These are phyloP conservation scores for Saprolegnia parasitica DNA, from an alignment of 352 stramenopile genomes.

Conservation along the genomic window DNA sequence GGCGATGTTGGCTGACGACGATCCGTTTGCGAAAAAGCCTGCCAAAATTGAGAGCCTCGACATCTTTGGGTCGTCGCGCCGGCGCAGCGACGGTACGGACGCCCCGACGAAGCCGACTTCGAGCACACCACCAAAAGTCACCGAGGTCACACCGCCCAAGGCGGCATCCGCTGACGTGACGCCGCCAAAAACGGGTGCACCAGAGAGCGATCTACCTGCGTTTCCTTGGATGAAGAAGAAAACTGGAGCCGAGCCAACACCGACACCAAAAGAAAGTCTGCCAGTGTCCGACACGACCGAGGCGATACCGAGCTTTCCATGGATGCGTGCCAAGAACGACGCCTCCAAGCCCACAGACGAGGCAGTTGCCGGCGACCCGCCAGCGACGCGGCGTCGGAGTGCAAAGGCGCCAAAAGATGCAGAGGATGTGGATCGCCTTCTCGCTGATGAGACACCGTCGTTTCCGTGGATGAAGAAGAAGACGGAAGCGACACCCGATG, in stretches of 20 bases:
- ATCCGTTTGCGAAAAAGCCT: constrained; percentile 10
- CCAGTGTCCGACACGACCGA: not conserved
- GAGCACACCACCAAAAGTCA: not conserved
- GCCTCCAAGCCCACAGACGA: not conserved
- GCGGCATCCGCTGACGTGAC: not conserved
- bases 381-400: too few relatives aligned
- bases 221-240: constrained; percentile 26
- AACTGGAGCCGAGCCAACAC: not conserved
- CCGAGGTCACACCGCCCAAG: not conserved
- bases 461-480: constrained; percentile 26
- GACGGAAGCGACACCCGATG: not conserved
- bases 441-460: not conserved
- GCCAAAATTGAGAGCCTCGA: constrained; percentile 16
- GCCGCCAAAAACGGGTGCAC: not conserved
- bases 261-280: not conserved
- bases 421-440: not conserved
- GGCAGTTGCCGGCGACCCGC: too few relatives aligned
- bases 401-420: not conserved
- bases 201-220: not conserved
- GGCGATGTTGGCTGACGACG: not conserved
- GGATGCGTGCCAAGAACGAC: not conserved
- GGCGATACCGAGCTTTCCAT: constrained; percentile 1
- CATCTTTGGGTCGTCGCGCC: not conserved
- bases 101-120: not conserved
- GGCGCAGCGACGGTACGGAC: not conserved